phyloP scores from a whole-genome alignment of 768 basidiomycete species.

The Kwoniella botswanensis region DNA sequence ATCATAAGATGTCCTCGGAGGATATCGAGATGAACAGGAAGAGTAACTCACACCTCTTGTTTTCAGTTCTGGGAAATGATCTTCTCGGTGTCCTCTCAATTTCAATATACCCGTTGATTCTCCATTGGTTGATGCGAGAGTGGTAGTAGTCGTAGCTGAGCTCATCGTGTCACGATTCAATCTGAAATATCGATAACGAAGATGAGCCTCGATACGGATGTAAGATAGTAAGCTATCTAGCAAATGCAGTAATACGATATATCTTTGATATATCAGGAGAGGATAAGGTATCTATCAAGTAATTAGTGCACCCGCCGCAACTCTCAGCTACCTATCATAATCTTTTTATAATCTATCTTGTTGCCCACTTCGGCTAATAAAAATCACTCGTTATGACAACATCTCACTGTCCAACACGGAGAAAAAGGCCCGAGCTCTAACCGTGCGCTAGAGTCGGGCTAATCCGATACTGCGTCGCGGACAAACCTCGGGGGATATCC shows the following conservation, averaged over 20 bases:
- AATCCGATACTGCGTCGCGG: background rate
- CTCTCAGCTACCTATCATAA: too few relatives aligned
- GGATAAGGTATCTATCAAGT: too few relatives aligned
- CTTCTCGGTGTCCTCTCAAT: slow-evolving; percentile 18
- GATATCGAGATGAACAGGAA: background rate
- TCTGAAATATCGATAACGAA: background rate
- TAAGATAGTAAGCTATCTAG: background rate
- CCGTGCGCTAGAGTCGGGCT: background rate
- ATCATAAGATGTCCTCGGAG: background rate
- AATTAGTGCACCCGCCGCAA: too few relatives aligned
- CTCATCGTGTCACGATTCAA: background rate
- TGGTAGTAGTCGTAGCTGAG: slow-evolving; percentile 4
- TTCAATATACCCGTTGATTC: slow-evolving; percentile 15
- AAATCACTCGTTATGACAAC: background rate
- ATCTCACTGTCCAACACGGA: background rate
- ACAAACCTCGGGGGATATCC: too few relatives aligned
- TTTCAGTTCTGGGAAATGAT: slow-evolving; percentile 37
- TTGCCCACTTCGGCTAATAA: background rate
- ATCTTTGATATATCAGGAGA: too few relatives aligned
- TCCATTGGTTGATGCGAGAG: background rate
- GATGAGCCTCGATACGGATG: background rate
- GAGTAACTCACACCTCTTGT: slow-evolving; percentile 41
- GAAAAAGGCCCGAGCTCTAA: background rate
- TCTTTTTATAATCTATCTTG: background rate
- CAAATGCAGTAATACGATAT: too few relatives aligned